phyloP scores from a whole-genome alignment of 148 eudicot genomes.

The Agrostemma githago region DNA sequence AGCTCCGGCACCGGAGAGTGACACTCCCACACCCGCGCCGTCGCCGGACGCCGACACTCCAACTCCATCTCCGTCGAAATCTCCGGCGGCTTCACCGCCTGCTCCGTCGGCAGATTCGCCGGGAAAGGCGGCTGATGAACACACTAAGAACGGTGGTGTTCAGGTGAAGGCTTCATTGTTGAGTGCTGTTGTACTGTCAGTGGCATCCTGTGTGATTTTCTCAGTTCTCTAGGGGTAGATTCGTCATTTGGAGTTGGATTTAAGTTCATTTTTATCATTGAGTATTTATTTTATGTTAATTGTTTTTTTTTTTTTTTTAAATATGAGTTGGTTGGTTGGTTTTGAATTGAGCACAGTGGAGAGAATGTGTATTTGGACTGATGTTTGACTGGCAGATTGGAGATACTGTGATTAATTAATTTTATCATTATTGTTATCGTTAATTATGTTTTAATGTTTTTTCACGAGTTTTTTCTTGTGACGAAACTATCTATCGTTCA shows the following conservation, averaged over 20 bases:
- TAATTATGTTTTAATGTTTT: not conserved
- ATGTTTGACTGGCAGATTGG: not conserved
- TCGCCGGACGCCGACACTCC: conserved; percentile 10
- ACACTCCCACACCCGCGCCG: conserved; percentile 36
- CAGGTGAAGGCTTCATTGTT: conserved; percentile 23
- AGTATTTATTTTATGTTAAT: not conserved
- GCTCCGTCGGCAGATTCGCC: conserved; percentile 32
- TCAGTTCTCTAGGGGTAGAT: conserved; percentile 35
- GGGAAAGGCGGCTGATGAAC: conserved; percentile 20
- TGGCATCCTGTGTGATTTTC: conserved; percentile 34
- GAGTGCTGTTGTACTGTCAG: conserved; percentile 16
- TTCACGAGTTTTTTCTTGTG: not conserved
- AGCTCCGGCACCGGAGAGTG: conserved; percentile 38
- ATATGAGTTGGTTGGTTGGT: not conserved
- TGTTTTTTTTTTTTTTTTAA: not conserved
- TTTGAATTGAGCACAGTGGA: not conserved
- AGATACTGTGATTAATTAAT: conserved; percentile 10
- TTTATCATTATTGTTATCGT: not conserved
- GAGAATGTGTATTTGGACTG: not conserved
- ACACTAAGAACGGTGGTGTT: conserved; percentile 29
- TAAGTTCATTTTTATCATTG: not conserved
- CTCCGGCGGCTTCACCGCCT: conserved; percentile 27
- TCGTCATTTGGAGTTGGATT: conserved; percentile 22
- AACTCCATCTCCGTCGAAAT: conserved; percentile 16
- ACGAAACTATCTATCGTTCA: not conserved